phyloP scores from a whole-genome alignment of 2,329 filamentous ascomycete species.

The Fusarium subtropicale region DNA sequence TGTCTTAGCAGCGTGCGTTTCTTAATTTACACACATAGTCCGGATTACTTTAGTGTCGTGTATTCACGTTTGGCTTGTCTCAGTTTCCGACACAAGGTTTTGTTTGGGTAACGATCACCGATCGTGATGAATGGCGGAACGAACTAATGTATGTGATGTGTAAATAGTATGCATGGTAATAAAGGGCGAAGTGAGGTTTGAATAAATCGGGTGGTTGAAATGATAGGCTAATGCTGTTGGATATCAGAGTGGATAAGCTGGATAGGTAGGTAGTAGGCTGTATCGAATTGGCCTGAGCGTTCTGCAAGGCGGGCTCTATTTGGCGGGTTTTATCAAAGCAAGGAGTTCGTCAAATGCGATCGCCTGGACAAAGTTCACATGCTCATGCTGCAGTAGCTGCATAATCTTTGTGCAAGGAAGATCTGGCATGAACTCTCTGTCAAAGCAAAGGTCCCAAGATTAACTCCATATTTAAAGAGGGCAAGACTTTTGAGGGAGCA shows the following conservation, averaged over 20 bases:
- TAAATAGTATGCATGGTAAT: neutral
- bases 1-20: slow-evolving; percentile 35
- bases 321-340: slow-evolving; percentile 34
- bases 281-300: slow-evolving; percentile 20
- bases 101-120: slow-evolving; percentile 27
- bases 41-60: slow-evolving; percentile 2
- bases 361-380: slow-evolving; percentile 15
- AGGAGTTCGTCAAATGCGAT: slow-evolving; percentile 35
- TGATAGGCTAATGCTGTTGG: slow-evolving; percentile 3
- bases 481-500: neutral
- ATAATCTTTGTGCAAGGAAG: slow-evolving; percentile 35
- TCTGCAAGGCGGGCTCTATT: slow-evolving; percentile 42
- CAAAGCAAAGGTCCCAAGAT: slow-evolving; percentile 12
- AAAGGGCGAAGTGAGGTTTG: slow-evolving; percentile 13
- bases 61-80: slow-evolving; percentile 36
- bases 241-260: slow-evolving; percentile 25
- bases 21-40: slow-evolving; percentile 38
- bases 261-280: neutral
- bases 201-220: slow-evolving; percentile 6
- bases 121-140: slow-evolving; percentile 7
- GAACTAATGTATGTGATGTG: slow-evolving; percentile 1
- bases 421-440: slow-evolving; percentile 6
- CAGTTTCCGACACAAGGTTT: slow-evolving; percentile 9
- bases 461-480: slow-evolving; percentile 11
- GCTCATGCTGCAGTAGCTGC: slow-evolving; percentile 25